These are phyloP conservation scores for Fraxinus platypoda DNA, from an alignment of 305 asterid genomes.

Conservation along the genomic window DNA sequence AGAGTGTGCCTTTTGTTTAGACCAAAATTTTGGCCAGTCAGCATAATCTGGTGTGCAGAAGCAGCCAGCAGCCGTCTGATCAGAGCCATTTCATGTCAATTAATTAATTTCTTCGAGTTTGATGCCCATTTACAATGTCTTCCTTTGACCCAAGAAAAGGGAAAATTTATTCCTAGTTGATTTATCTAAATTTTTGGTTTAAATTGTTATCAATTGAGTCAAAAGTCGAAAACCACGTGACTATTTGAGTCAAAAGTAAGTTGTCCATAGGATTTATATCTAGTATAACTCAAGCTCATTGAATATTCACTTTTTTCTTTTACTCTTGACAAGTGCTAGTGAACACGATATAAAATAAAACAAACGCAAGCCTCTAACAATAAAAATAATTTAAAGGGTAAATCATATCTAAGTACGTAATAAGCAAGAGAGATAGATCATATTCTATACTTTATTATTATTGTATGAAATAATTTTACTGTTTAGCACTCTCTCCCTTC, in stretches of 20 bases:
- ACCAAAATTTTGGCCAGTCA: neutral
- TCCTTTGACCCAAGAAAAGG: neutral
- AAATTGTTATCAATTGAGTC: too few relatives aligned
- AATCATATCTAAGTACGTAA: neutral
- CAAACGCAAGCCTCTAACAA: too few relatives aligned
- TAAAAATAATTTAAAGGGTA: too few relatives aligned
- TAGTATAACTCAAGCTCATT: too few relatives aligned
- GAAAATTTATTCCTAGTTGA: too few relatives aligned
- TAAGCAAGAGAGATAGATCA: neutral
- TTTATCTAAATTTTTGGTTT: too few relatives aligned
- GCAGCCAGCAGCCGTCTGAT: neutral
- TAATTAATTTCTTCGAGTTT: neutral
- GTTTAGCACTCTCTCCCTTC: neutral
- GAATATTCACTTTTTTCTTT: neutral
- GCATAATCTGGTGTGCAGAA: neutral
- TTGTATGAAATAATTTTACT: neutral
- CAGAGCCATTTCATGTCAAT: neutral
- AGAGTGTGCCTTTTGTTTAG: constrained; percentile 26
- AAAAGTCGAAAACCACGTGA: neutral
- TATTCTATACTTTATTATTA: neutral
- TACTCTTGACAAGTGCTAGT: neutral
- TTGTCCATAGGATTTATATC: neutral
- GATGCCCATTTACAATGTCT: neutral
- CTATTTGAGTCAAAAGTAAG: neutral
- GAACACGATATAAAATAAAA: too few relatives aligned